Percentiles rank a stretch among this genome's conserved stretches.
Evolutionary conservation across 2,329 filamentous ascomycete genomes (phyloP).

Genomic region (Hymenoscyphus occultus): DNA sequence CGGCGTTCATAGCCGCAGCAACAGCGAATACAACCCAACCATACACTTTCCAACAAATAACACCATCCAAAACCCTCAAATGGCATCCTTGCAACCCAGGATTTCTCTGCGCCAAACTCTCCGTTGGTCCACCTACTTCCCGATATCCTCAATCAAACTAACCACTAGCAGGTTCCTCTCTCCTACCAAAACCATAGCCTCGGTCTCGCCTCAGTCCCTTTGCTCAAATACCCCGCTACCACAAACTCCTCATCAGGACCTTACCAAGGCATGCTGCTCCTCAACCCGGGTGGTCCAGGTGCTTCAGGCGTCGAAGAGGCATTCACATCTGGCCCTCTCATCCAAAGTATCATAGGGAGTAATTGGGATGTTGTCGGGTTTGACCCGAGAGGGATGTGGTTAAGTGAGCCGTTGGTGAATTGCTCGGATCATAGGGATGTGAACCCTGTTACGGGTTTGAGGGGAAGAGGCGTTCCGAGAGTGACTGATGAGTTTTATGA

Average conservation of each 20-base stretch:
- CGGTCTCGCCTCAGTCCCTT: background rate
- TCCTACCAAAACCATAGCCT: background rate
- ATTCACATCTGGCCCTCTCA: conserved; percentile 25
- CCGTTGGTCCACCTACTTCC: background rate
- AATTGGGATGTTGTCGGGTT: conserved; percentile 45
- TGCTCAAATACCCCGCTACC: conserved; percentile 16
- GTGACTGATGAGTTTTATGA: background rate
- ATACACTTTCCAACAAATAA: background rate
- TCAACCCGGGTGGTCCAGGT: conserved; percentile 46
- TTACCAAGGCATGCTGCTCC: conserved; percentile 16
- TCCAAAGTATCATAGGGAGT: conserved; percentile 39
- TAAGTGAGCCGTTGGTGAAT: conserved; percentile 46
- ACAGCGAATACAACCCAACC: background rate
- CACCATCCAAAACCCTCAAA: background rate
- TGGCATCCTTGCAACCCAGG: background rate
- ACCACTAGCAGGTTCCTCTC: background rate
- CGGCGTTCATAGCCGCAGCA: background rate
- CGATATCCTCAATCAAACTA: background rate
- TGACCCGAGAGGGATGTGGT: conserved; percentile 48
- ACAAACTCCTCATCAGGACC: conserved; percentile 14
- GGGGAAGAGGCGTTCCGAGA: background rate
- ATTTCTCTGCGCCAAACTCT: background rate
- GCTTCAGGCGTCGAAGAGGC: conserved; percentile 39
- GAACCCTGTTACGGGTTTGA: background rate
- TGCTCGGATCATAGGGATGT: conserved; percentile 37